phyloP scores from a whole-genome alignment of 345 rosid species.

The Salix exigua region DNA sequence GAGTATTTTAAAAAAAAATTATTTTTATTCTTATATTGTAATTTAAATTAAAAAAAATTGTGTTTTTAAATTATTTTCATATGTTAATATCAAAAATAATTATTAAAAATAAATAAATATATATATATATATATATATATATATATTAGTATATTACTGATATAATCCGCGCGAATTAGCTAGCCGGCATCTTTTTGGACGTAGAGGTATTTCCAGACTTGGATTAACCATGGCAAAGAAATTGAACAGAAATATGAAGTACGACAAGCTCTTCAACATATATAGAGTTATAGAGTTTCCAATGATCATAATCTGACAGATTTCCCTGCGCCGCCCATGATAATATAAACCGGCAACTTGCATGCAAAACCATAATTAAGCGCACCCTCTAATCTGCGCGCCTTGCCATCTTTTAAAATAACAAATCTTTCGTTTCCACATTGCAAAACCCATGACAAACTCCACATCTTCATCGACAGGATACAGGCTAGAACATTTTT shows the following conservation, averaged over 20 bases:
- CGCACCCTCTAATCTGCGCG: background rate
- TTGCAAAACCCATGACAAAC: background rate
- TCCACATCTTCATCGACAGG: background rate
- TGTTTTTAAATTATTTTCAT: no score
- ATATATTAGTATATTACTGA: no score
- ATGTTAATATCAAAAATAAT: no score
- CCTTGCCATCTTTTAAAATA: background rate
- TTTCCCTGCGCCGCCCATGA: background rate
- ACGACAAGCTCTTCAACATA: background rate
- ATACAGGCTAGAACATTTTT: background rate
- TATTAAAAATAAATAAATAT: no score
- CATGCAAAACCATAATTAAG: background rate
- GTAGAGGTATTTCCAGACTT: no score
- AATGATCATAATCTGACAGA: background rate
- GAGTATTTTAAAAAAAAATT: no score
- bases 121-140: no score
- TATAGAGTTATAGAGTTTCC: background rate
- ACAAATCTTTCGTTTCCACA: background rate
- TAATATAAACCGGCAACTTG: background rate
- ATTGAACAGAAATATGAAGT: background rate
- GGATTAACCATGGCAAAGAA: background rate
- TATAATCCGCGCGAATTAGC: no score
- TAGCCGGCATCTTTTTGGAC: no score
- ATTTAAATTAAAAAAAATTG: no score
- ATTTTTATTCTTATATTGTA: no score